Evolutionary conservation across 1,139 yeast genomes (phyloP).

Genomic region (Yamadazyma spencermartinsiae): DNA sequence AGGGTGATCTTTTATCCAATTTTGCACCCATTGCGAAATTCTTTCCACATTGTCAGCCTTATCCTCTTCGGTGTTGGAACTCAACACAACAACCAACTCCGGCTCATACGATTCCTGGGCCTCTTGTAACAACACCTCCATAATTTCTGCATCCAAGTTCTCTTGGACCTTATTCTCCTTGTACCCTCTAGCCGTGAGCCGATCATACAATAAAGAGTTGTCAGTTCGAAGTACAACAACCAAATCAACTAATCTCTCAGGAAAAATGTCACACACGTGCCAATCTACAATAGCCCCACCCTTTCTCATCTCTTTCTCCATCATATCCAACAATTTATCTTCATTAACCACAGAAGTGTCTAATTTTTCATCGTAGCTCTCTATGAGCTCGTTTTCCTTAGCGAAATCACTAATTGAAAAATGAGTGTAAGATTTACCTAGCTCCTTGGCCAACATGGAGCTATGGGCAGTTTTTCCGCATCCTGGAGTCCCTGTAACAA

Average conservation of each 20-base stretch:
- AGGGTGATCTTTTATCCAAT: constrained; percentile 60
- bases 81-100: constrained; percentile 78
- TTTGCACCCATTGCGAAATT: constrained; percentile 67
- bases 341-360: constrained; percentile 92
- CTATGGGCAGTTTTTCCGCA: constrained; percentile 94
- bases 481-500: constrained; percentile 97
- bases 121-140: constrained; percentile 88
- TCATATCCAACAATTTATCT: constrained; percentile 76
- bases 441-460: constrained; percentile 5
- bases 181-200: constrained; percentile 74
- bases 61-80: constrained; percentile 70
- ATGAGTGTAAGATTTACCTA: constrained; percentile 43
- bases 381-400: constrained; percentile 71
- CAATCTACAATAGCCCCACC: constrained; percentile 94
- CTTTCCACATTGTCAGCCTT: constrained; percentile 80
- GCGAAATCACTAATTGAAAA: constrained; percentile 81
- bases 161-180: constrained; percentile 81
- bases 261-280: constrained; percentile 97
- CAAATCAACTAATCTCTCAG: constrained; percentile 87
- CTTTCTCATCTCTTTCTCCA: constrained; percentile 73
- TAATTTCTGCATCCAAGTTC: constrained; percentile 93
- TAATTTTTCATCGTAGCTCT: constrained; percentile 81
- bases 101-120: constrained; percentile 80
- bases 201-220: constrained; percentile 67
- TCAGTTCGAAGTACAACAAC: constrained; percentile 87